Evolutionary conservation across 768 basidiomycete genomes (phyloP).

Genomic region (Trametes cubensis): DNA sequence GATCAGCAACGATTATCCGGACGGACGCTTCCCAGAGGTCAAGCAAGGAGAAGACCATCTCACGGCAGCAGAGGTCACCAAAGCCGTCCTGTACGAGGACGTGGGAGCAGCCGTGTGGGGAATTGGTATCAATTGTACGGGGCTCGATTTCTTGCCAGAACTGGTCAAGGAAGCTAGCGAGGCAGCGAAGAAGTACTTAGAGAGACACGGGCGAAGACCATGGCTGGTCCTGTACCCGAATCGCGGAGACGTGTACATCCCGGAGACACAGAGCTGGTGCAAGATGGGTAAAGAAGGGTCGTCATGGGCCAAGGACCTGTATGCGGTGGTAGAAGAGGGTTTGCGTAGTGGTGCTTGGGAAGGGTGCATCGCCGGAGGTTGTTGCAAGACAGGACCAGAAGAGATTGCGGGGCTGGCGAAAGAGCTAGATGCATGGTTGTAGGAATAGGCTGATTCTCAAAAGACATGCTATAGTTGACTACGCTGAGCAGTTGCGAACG

Average conservation of each 20-base stretch:
- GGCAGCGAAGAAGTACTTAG: constrained; percentile 13
- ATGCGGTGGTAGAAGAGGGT: constrained; percentile 29
- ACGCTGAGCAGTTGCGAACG: neutral
- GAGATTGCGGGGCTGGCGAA: constrained; percentile 43
- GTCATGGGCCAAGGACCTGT: constrained; percentile 43
- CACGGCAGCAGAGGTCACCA: constrained; percentile 46
- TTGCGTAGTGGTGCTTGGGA: constrained; percentile 41
- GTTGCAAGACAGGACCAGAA: constrained; percentile 61
- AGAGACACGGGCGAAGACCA: constrained; percentile 34
- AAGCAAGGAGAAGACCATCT: constrained; percentile 32
- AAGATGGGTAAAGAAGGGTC: constrained; percentile 24
- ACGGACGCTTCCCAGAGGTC: constrained; percentile 49
- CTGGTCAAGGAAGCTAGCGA: constrained; percentile 11
- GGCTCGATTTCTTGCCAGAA: constrained; percentile 32
- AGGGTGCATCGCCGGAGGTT: constrained; percentile 67
- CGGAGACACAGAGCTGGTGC: constrained; percentile 45
- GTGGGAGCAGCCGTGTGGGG: constrained; percentile 44
- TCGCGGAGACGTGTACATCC: constrained; percentile 60
- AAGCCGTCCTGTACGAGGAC: constrained; percentile 39
- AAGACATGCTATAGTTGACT: neutral
- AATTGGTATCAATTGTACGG: constrained; percentile 79
- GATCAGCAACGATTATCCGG: constrained; percentile 68
- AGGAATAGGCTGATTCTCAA: neutral
- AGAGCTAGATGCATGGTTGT: constrained; percentile 1
- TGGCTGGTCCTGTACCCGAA: constrained; percentile 77